phyloP scores from a whole-genome alignment of 2,329 filamentous ascomycete species.

The Mycosphaerella arachidis region DNA sequence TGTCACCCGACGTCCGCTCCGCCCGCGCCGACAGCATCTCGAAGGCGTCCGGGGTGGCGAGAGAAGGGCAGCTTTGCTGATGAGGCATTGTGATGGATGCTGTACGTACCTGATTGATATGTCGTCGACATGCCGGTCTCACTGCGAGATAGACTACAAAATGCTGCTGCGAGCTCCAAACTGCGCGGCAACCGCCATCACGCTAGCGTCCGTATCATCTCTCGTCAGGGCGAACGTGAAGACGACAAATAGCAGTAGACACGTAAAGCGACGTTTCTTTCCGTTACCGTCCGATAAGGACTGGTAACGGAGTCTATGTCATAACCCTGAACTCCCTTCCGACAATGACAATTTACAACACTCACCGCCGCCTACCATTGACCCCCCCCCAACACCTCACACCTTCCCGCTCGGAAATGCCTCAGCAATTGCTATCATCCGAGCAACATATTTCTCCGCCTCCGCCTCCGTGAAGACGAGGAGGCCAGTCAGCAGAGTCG shows the following conservation, averaged over 20 bases:
- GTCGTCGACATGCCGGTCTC: neutral
- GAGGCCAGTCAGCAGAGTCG: too few species aligned
- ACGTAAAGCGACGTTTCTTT: neutral
- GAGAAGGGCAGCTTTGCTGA: neutral
- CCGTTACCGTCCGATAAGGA: too few species aligned
- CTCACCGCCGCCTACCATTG: too few species aligned
- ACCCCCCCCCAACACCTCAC: too few species aligned
- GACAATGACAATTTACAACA: too few species aligned
- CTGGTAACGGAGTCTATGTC: too few species aligned
- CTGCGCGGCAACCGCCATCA: neutral
- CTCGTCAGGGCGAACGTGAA: neutral
- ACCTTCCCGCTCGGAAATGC: too few species aligned
- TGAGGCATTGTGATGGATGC: neutral
- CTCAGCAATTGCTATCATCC: too few species aligned
- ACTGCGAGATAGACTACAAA: neutral
- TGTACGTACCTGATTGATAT: neutral
- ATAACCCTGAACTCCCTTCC: too few species aligned
- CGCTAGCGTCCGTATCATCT: neutral
- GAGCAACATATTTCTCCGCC: too few species aligned
- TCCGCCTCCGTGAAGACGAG: too few species aligned
- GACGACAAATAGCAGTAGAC: neutral
- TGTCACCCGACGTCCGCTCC: neutral
- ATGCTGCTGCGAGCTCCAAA: neutral
- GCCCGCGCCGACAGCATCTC: neutral
- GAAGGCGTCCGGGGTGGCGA: neutral